Evolutionary conservation across 2,329 filamentous ascomycete species (phyloP), one percentile per base, ranked within the genome.

Genomic region (Microcera coccophila): DNA sequence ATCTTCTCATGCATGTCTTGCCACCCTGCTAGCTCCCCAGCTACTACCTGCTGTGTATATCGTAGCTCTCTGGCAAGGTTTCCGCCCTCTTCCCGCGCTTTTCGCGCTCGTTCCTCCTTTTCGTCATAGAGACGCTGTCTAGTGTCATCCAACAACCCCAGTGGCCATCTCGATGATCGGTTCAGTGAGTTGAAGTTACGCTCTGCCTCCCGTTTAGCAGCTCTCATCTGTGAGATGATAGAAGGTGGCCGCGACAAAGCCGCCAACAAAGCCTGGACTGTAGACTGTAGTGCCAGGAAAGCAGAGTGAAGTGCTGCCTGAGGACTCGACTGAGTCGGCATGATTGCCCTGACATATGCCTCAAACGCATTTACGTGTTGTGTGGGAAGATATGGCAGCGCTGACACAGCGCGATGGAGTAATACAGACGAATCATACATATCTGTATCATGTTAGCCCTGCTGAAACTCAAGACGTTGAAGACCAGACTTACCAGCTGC

Each of bases 11-110:
- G 82, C 70, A 90, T 80, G 31, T 94, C 89, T 59, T 95, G 90
- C 89, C 93, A 98, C 14, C 87, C 90, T 1, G 93, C 93, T 42
- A 98, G 66, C 68, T 98, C 93, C 2, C 82, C 78, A 5, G 94
- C 91, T 18, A 97, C 91, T 12, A 91, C 89, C 64, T 94, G 88
- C 68, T 96, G 91, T 36, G 90, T 95, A 64, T 93, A 95, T 38
- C 89, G 74, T 42, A 98, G 71, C 65, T 98, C 93, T 39, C 81
- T 81, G 0, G 85, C 84, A n/a, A 95, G 67, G 33, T 81, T 78
- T 16, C 84, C 79, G 10, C 87, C 78, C 61, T 96, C 88, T 15
- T 74, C 67, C 50, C 84, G 79, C 17, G 79, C 81, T 50, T 83
- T 82, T 12, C 79, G 76, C 28, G 88, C 87, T 56, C 86, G 88